Evolutionary conservation across 768 basidiomycete species (phyloP).

Genomic region (Trichaptum fuscoviolaceum): DNA sequence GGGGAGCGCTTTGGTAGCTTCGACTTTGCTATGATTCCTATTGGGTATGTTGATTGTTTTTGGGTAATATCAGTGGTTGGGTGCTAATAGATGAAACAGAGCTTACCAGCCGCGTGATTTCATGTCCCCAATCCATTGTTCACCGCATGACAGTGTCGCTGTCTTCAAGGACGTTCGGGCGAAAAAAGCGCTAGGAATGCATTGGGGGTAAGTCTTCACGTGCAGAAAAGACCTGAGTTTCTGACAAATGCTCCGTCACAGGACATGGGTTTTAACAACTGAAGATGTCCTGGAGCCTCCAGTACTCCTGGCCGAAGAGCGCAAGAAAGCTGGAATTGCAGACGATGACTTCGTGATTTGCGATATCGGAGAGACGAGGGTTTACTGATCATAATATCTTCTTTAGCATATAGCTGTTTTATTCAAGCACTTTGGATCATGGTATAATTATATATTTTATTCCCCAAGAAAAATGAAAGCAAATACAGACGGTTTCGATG

Average conservation of each 20-base stretch:
- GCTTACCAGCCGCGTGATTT: conserved; percentile 52
- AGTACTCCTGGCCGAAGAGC: conserved; percentile 44
- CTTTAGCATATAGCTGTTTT: background rate
- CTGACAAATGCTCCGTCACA: conserved; percentile 16
- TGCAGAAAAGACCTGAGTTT: background rate
- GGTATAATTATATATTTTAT: background rate
- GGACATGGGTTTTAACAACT: conserved; percentile 48
- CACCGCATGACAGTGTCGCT: conserved; percentile 62
- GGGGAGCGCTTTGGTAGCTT: conserved; percentile 58
- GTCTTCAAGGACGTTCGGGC: conserved; percentile 61
- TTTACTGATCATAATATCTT: conserved; percentile 10
- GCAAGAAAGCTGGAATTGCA: conserved; percentile 45
- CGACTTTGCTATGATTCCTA: conserved; percentile 65
- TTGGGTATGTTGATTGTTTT: conserved; percentile 24
- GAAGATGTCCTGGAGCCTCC: conserved; percentile 63
- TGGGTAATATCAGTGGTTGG: background rate
- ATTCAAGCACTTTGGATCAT: background rate
- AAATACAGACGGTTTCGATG: background rate
- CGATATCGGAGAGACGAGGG: conserved; percentile 55
- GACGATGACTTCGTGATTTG: conserved; percentile 50
- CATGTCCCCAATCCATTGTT: conserved; percentile 59
- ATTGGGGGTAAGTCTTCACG: conserved; percentile 50
- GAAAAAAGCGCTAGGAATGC: conserved; percentile 60
- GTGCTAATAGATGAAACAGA: conserved; percentile 28
- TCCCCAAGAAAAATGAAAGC: background rate